Conservation (phyloP, 1,284 basidiomycete genomes). For the Trichosporon asahii region DNA sequence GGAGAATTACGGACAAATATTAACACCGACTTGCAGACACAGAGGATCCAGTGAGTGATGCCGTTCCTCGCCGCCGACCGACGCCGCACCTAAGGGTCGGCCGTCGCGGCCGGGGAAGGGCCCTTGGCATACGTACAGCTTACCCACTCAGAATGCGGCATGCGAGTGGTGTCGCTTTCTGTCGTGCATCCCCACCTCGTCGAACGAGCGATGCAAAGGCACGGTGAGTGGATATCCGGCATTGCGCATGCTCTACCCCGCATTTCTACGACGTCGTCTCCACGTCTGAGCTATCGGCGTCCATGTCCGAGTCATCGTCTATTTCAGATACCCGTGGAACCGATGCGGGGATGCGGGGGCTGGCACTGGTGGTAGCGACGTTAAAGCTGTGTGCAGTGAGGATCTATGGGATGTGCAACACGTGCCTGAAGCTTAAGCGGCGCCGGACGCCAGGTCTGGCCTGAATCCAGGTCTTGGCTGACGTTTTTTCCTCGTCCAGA, state of each 20-base stretch:
- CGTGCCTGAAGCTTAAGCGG: not conserved
- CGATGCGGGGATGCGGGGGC: not conserved
- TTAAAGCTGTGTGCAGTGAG: too few species aligned
- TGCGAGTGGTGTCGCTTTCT: constrained; percentile 87
- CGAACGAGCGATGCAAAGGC: constrained; percentile 75
- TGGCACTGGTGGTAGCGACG: too few species aligned
- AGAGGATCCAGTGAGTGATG: constrained; percentile 35
- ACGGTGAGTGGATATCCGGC: constrained; percentile 36
- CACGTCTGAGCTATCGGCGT: not conserved
- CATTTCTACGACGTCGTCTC: not conserved
- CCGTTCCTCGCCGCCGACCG: not conserved
- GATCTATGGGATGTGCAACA: not conserved
- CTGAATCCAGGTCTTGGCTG: not conserved
- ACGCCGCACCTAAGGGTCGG: not conserved
- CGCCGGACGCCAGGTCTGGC: not conserved
- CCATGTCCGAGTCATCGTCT: not conserved
- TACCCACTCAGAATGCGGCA: constrained; percentile 54
- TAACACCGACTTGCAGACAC: constrained; percentile 29
- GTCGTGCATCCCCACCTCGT: constrained; percentile 73
- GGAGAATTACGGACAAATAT: not conserved
- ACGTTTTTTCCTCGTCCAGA: not conserved
- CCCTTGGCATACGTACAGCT: constrained; percentile 11
- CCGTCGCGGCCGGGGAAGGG: not conserved
- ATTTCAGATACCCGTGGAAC: not conserved
- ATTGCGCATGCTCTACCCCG: not conserved